phyloP scores from a whole-genome alignment of 2,329 filamentous ascomycete genomes.

The Colletotrichum sp. region DNA sequence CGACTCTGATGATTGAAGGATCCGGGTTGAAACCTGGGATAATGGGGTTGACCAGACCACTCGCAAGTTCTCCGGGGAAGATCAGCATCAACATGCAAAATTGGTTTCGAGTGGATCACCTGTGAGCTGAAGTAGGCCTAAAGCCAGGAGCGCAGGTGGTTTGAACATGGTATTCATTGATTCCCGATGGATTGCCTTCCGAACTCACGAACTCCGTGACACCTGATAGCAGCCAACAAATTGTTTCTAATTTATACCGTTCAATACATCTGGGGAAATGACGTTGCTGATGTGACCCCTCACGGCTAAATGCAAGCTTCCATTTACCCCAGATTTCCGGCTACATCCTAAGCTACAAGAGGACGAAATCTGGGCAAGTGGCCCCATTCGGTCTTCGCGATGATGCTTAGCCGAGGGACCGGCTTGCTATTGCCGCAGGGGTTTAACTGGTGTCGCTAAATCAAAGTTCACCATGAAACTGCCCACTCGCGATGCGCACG shows the following conservation, averaged over 20 bases:
- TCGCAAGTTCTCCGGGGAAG: neutral
- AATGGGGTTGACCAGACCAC: constrained; percentile 15
- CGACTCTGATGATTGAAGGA: constrained; percentile 18
- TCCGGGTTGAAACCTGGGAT: constrained; percentile 23
- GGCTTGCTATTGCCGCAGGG: neutral
- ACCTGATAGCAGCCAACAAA: neutral
- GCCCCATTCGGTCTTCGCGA: neutral
- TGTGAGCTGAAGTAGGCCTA: neutral
- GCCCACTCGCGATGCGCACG: neutral
- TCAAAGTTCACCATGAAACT: neutral
- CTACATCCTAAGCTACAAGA: neutral
- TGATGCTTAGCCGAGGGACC: neutral
- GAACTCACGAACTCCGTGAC: neutral
- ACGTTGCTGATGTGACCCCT: constrained; percentile 10
- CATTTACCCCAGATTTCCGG: constrained; percentile 8
- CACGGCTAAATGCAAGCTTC: constrained; percentile 13
- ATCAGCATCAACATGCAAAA: neutral
- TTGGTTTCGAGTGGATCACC: neutral
- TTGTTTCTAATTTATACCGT: neutral
- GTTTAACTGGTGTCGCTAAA: neutral
- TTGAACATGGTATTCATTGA: neutral
- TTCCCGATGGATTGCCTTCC: neutral
- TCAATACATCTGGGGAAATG: neutral
- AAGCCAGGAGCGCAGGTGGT: neutral
- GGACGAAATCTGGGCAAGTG: neutral